Evolutionary conservation across 805 yeast species (phyloP), one percentile per base, ranked within the genome.

Genomic region (Spathaspora boniae): DNA sequence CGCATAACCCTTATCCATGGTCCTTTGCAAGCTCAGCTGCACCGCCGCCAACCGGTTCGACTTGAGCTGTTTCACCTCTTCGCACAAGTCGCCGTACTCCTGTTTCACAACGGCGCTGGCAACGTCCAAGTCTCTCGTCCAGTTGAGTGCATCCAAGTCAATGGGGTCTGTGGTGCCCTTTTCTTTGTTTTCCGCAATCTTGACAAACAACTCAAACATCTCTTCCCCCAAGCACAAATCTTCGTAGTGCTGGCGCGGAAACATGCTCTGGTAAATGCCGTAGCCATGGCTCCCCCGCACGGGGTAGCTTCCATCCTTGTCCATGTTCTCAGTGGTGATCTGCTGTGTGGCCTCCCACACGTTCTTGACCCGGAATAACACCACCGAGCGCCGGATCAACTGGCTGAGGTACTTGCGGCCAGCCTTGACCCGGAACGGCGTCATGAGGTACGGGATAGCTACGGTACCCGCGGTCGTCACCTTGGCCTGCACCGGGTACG

Each of bases 401-500:
- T 64, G 31, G 1, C 65, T 67, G 2, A 66, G 39, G 14, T 45
- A 39, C 35, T 46, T 50, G 47, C 56, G 42, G 5, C 37, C 38
- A 9, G 29, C 23, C n/a, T 40, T 38, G 16, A 38, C 22, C 19
- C 48, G 46, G 17, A 41, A 43, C 8, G 71, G 70, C 16, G 51
- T 34, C 29, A 45, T 40, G 12, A 64, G 26, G 39, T 41, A 62
- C 5, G 62, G 60, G 5, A 62, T 50, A 2, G 50, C 46, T 31
- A 53, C 42, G 3, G 58, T 46, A 0, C 68, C 71, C 1, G 71
- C 58, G 32, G 46, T 44, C 5, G 63, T 59, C n/a, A 38, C 27
- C 9, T 49, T 36, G 8, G 64, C 47, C 28, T 53, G 54, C 5
- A 65, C 68, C 29, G 52, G 46, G 21, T 32, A 53, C 2, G 73